Evolutionary conservation across 176 grass and related monocot species (phyloP), one percentile per base, ranked within the genome.

Genomic region (Elaeis guineensis): DNA sequence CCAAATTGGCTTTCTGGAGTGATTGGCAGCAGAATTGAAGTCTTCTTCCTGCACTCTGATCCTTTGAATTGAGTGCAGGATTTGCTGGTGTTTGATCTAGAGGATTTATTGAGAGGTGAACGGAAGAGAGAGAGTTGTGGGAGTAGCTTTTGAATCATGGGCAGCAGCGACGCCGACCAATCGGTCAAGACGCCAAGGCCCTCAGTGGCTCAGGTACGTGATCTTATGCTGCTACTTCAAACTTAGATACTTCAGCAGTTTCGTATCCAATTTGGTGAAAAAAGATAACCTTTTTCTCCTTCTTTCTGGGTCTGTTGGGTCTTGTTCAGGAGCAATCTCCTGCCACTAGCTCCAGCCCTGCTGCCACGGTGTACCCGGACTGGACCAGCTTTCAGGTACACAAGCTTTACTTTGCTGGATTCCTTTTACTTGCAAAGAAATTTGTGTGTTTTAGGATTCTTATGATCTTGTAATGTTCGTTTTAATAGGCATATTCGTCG

Each of bases 301-400:
- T 14, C 9, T 44, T 12, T 51, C 5, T 30, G 28, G 28, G 28
- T 30, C 1, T 62, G 54, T 68, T 62, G 55, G 23, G 49, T 48
- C 52, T 51, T 70, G 55, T 76, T 80, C 68, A 98, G 93, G 93
- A 98, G 61, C 93, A 85, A 58, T 79, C 86, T 16, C 56, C 81
- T 21, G 63, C 59, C 16, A 71, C 52, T 83, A 70, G 75, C 85
- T 59, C 84, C 63, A 66, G 58, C 50, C 79, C 78, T 50, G 72
- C 76, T 35, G 57, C 63, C 15, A 56, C 76, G 50, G 75, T 85
- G 54, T 98, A 92, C 67, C 79, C 87, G 25, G 87, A 92, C 83
- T 98, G 93, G 93, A 63, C 92, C 8, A 83, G 66, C 32, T 98
- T 83, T 78, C 87, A 98, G 84, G 93, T 92, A 49, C 59, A 50